Evolutionary conservation across 768 basidiomycete species (phyloP), one percentile per base, ranked within the genome.

Genomic region (Lentinula sp.): DNA sequence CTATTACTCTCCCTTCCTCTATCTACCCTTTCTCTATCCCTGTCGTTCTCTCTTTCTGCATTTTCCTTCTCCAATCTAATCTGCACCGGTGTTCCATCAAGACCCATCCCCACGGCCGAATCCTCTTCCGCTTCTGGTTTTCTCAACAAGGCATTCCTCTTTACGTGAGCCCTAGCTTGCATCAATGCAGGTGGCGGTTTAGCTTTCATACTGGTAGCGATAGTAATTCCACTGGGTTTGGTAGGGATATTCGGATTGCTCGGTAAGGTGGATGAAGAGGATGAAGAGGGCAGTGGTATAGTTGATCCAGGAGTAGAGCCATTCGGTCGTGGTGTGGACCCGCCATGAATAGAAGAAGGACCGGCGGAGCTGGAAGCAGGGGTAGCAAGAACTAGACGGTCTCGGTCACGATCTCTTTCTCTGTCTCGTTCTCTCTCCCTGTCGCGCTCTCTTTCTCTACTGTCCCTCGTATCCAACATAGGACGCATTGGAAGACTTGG

Each of bases 401-500:
- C 45, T 21, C 46, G 48, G 5, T 49, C 57, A n/a, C 42, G 31
- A 43, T 57, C 40, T 45, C 53, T 7, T 5, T 56, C 55, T 15
- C 55, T 9, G 15, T 49, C 57, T 1, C 42, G 32, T 6, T 57
- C 40, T 32, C 52, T 35, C 1, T 56, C 55, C 23, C 55, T 3
- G 3, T 51, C 50, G 10, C 50, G 4, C 3, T 43, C 40, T 16
- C 54, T 21, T 48, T 48, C 54, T 39, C 54, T 23, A 34, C 56
- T 45, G 28, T 57, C 56, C n/a, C 56, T 57, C 28, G 34, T n/a
- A 48, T 59, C 57, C 28, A 59, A 18, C n/a, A 32, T 9, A 8
- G 57, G 57, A 45, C 57, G 57, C 48, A 48, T 59, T 31, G 57
- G 45, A 37, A 59, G 55, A 23, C 55, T 59, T 31, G 57, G 57